These are phyloP conservation scores for Dendrobium chrysotoxum DNA, from an alignment of 106 monocot species.

Conservation along the genomic window DNA sequence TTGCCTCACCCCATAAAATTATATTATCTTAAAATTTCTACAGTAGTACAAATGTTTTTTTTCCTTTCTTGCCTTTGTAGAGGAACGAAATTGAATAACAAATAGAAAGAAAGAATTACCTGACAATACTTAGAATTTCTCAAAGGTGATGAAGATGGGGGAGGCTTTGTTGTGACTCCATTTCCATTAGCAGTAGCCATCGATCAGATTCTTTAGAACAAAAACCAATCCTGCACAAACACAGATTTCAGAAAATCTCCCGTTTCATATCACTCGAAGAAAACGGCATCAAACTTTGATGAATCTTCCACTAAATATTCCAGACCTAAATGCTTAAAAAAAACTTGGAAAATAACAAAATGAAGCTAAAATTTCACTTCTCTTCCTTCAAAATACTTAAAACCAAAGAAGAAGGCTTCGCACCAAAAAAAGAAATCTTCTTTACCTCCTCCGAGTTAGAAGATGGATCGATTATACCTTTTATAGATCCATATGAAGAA, in stretches of 20 bases:
- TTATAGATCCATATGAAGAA: conserved; percentile 5
- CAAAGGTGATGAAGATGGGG: conserved; percentile 16
- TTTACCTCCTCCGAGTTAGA: neutral
- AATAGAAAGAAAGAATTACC: neutral
- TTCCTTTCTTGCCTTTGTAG: no score
- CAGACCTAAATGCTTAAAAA: no score
- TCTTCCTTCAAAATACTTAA: no score
- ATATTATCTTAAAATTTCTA: no score
- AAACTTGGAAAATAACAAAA: no score
- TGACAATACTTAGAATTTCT: conserved; percentile 20
- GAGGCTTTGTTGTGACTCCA: neutral
- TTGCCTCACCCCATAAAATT: no score
- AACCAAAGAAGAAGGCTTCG: neutral
- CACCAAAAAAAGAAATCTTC: neutral
- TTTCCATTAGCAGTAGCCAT: conserved; percentile 6
- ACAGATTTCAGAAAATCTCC: no score
- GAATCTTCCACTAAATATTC: no score
- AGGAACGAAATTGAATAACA: no score
- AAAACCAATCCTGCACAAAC: neutral
- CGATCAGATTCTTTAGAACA: neutral
- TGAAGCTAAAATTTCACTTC: no score
- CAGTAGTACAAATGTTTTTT: no score
- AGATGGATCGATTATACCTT: neutral
- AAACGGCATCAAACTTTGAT: neutral
- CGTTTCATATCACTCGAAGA: neutral